Percentiles rank a stretch among this genome's conserved stretches.
phyloP scores from a whole-genome alignment of 2,329 filamentous ascomycete species.

The Akanthomyces lecanii region DNA sequence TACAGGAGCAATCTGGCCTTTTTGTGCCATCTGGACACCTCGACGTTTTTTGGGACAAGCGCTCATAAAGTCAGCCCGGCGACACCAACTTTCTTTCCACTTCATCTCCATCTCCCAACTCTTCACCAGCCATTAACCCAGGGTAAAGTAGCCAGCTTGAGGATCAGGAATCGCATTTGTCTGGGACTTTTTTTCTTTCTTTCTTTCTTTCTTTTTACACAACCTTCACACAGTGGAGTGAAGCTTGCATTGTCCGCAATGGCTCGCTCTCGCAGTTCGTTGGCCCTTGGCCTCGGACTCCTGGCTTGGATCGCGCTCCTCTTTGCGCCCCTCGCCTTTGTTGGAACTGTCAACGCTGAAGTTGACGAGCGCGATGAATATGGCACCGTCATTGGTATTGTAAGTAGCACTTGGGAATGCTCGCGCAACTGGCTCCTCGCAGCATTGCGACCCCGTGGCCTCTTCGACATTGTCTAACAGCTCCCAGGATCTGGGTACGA shows the following conservation, averaged over 20 bases:
- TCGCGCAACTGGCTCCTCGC: background rate
- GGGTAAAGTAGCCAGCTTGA: slow-evolving; percentile 30
- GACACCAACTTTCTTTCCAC: slow-evolving; percentile 25
- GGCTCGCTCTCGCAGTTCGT: slow-evolving; percentile 60
- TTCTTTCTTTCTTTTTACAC: slow-evolving; percentile 20
- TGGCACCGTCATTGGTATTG: slow-evolving; percentile 91
- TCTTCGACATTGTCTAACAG: slow-evolving; percentile 21
- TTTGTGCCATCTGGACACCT: slow-evolving; percentile 44
- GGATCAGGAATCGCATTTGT: slow-evolving; percentile 25
- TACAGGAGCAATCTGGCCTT: slow-evolving; percentile 46
- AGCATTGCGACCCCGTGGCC: background rate
- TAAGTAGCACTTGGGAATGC: slow-evolving; percentile 31
- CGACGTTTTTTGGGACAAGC: slow-evolving; percentile 32
- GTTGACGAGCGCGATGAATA: slow-evolving; percentile 72
- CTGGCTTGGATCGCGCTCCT: slow-evolving; percentile 89
- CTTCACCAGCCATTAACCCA: slow-evolving; percentile 24
- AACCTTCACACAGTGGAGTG: slow-evolving; percentile 17
- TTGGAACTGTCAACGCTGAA: slow-evolving; percentile 60
- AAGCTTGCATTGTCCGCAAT: slow-evolving; percentile 33
- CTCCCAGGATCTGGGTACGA: slow-evolving; percentile 76
- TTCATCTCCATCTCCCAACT: slow-evolving; percentile 27
- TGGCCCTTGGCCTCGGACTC: slow-evolving; percentile 79
- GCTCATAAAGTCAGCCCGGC: slow-evolving; percentile 33
- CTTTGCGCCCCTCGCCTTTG: slow-evolving; percentile 80
- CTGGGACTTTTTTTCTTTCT: slow-evolving; percentile 22